These are phyloP conservation scores for Chalciporus piperatoides DNA, from an alignment of 1,284 basidiomycete species.

Conservation along the genomic window DNA sequence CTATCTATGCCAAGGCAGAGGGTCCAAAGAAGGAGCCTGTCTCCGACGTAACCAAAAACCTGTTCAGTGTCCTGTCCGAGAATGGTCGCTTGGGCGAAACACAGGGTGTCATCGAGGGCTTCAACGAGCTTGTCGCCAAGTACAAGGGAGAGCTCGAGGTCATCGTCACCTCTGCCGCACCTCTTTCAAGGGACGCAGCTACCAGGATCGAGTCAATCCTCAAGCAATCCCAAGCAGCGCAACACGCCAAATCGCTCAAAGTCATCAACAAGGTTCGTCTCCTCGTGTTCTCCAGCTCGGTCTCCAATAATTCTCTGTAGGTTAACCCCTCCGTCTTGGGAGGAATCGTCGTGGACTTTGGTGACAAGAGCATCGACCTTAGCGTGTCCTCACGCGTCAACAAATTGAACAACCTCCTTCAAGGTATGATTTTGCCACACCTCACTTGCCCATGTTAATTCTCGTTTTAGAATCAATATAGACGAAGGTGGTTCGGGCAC, in stretches of 20 bases:
- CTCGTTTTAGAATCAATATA: constrained; percentile 37
- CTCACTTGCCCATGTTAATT: constrained; percentile 9
- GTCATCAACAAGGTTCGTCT: constrained; percentile 77
- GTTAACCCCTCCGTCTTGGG: constrained; percentile 87
- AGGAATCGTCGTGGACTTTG: constrained; percentile 94
- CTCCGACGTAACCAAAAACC: constrained; percentile 88
- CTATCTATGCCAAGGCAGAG: constrained; percentile 62
- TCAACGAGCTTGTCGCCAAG: constrained; percentile 85
- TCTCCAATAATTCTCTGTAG: constrained; percentile 37
- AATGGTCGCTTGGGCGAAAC: constrained; percentile 90
- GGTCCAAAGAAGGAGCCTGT: constrained; percentile 67
- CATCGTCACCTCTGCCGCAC: constrained; percentile 83
- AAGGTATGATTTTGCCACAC: constrained; percentile 49
- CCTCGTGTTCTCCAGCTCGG: neutral
- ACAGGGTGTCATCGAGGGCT: constrained; percentile 85
- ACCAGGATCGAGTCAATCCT: constrained; percentile 77
- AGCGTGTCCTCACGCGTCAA: constrained; percentile 91
- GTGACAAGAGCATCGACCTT: constrained; percentile 96
- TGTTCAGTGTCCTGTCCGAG: constrained; percentile 87
- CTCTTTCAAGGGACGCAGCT: constrained; percentile 72
- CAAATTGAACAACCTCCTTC: constrained; percentile 87
- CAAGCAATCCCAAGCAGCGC: constrained; percentile 80
- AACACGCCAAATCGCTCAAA: constrained; percentile 82
- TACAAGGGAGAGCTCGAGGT: constrained; percentile 95
- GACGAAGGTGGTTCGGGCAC: neutral